phyloP scores from a whole-genome alignment of 768 basidiomycete species.

The Boletus speciosus region DNA sequence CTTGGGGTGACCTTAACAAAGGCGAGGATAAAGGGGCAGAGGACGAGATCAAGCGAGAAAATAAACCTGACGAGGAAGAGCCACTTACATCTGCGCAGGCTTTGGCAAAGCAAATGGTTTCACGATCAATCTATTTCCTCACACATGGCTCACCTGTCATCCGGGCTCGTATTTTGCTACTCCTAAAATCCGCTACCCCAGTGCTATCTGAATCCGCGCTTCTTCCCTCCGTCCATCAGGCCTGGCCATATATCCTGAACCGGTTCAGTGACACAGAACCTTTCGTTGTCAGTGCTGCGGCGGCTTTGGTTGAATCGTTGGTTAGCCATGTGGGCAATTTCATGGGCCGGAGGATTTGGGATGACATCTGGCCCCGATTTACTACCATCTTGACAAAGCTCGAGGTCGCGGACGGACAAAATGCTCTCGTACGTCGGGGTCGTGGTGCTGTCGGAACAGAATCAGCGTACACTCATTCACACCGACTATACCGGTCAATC shows the following conservation, averaged over 20 bases:
- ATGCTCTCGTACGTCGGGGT: constrained; percentile 60
- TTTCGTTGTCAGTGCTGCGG: constrained; percentile 78
- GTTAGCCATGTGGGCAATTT: constrained; percentile 72
- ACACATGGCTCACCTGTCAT: constrained; percentile 87
- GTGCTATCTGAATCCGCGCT: constrained; percentile 71
- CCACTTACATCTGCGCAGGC: constrained; percentile 67
- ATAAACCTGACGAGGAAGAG: constrained; percentile 38
- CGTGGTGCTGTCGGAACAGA: constrained; percentile 52
- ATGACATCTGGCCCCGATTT: constrained; percentile 92
- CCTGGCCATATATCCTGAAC: constrained; percentile 94
- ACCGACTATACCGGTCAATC: constrained; percentile 75
- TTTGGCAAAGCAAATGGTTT: constrained; percentile 81
- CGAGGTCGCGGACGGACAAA: constrained; percentile 59
- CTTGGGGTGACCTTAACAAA: constrained; percentile 47
- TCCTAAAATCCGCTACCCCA: constrained; percentile 71
- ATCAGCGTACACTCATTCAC: constrained; percentile 76
- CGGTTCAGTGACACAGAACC: constrained; percentile 69
- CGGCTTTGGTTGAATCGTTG: constrained; percentile 68
- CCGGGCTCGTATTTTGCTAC: constrained; percentile 73
- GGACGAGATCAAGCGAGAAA: constrained; percentile 12
- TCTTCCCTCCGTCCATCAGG: constrained; percentile 79
- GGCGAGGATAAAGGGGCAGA: constrained; percentile 24
- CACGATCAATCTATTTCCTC: constrained; percentile 84
- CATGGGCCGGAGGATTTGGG: constrained; percentile 83
- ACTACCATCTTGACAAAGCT: constrained; percentile 54